phyloP scores from a whole-genome alignment of 176 grass and related monocot species.

The Lolium perenne region DNA sequence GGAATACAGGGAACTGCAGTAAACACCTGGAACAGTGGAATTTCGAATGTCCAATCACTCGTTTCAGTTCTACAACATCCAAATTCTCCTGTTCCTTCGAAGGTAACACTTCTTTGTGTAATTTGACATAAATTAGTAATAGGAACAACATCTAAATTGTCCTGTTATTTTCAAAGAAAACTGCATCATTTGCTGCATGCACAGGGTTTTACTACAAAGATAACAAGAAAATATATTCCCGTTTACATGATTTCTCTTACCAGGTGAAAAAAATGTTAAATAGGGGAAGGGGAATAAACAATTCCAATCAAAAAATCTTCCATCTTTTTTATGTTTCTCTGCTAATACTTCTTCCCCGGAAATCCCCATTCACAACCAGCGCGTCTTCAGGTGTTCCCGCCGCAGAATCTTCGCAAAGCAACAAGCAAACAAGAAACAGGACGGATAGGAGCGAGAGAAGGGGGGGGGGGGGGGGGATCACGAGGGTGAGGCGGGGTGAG shows the following conservation, averaged over 20 bases:
- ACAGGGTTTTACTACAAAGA: neutral
- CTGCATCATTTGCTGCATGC: neutral
- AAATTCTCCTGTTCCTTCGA: neutral
- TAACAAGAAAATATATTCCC: neutral
- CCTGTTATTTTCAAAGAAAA: neutral
- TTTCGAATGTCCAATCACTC: neutral
- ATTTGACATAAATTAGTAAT: constrained; percentile 2
- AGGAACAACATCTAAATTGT: neutral
- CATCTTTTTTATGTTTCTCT: neutral
- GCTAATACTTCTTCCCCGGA: neutral
- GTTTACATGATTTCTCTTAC: neutral
- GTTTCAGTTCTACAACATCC: neutral
- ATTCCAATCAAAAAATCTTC: neutral
- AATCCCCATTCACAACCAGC: constrained; percentile 19
- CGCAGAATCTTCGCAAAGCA: neutral
- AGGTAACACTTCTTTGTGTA: neutral
- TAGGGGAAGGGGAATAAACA: neutral
- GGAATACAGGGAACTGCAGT: neutral
- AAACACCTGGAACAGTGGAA: neutral
- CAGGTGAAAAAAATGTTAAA: neutral
- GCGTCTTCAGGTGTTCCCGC: neutral
- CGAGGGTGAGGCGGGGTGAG: neutral
- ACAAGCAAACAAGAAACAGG: neutral
- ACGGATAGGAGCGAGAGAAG: neutral
- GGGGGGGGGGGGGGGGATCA: neutral